phyloP scores from a whole-genome alignment of 768 basidiomycete genomes.

The Fibroporia radiculosa region DNA sequence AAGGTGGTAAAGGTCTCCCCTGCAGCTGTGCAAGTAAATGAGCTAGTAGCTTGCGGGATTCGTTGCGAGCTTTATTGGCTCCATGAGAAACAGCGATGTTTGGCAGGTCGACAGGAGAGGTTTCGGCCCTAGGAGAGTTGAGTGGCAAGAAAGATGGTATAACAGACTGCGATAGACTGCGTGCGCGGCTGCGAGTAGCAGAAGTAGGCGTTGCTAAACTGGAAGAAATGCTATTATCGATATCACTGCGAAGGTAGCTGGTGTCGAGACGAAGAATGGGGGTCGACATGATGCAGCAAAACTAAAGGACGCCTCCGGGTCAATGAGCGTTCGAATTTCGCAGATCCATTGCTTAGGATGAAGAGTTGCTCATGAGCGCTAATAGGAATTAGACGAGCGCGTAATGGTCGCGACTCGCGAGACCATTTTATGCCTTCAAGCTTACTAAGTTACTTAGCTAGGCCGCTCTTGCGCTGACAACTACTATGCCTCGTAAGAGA shows the following conservation, averaged over 20 bases:
- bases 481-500: constrained; percentile 19
- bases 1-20: constrained; percentile 44
- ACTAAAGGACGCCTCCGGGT: no score
- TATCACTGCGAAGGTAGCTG: constrained; percentile 1
- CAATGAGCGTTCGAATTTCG: neutral
- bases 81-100: constrained; percentile 19
- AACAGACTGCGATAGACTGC: constrained; percentile 18
- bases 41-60: constrained; percentile 61
- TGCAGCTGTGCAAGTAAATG: constrained; percentile 61
- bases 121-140: constrained; percentile 16
- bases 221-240: neutral
- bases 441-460: no score
- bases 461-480: no score
- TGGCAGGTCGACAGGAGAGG: constrained; percentile 16
- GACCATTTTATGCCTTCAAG: no score
- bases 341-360: neutral
- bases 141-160: constrained; percentile 24
- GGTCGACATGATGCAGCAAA: neutral
- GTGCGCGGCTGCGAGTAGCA: constrained; percentile 15
- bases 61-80: constrained; percentile 39
- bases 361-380: neutral
- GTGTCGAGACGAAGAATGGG: constrained; percentile 16
- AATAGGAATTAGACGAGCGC: no score
- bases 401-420: no score
- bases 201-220: constrained; percentile 8